Base-by-base conservation (phyloP, 2,329 filamentous ascomycete genomes). In the Venturia pyrina region DNA sequence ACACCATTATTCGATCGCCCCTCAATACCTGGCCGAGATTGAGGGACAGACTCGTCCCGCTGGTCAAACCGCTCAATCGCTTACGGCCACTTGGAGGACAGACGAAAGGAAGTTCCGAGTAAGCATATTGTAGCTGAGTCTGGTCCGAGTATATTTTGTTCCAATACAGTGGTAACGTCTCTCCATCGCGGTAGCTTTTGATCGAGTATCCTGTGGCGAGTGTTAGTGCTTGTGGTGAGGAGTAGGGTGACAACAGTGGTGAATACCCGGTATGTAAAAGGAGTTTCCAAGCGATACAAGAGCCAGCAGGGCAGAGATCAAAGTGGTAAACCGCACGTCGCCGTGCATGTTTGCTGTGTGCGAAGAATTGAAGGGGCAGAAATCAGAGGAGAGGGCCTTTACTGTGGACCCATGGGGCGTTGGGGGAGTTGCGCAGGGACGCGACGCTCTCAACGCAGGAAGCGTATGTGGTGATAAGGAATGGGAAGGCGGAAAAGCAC, bases 141-240 rank as follows among this genome's bases (percentile, higher is more conserved):
- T 90, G 87, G 77, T 96, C 91, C 65, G 91, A 96, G 77, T 93
- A 96, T 71, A 93, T 87, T 76, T 96, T 96, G 80, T 96, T 96
- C 69, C 95, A 89, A 66, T 93, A 86, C n/a, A 96, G 81, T 0
- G 91, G 91, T 48, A 96, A 89, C 13, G 86, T 81, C 70, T 96
- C 89, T 74, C 86, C 84, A 69, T 92, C 85, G 69, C 82, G 83
- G 75, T 96, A 96, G 72, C 86, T 91, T 73, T 87, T 89, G 73
- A 93, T 87, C 6, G 91, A 96, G 82, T 89, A 95, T 70, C 91
- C 91, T 89, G 68, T 43, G 1, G 46, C 15, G 44, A 28, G 3
- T 21, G 64, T 66, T 63, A 64, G 63, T 65, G 48, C 46, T 53
- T 48, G 41, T 5, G 15, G 32, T 24, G 61, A n/a, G 28, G 28